These are phyloP conservation scores for Blastobotrys buckinghamii DNA, from an alignment of 1,139 yeast species.

Conservation along the genomic window DNA sequence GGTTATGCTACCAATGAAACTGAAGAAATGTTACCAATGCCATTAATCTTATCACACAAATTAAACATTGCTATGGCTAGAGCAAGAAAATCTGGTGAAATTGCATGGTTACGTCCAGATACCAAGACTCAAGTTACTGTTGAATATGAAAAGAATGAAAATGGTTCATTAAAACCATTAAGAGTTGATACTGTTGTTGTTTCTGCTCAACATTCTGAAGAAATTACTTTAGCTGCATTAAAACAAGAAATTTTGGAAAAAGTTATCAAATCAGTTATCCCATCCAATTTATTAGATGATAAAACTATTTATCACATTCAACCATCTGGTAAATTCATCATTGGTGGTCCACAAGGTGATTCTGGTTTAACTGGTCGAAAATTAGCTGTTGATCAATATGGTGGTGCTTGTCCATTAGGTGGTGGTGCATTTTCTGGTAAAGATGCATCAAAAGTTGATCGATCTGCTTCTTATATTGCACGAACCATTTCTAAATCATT, in stretches of 20 bases:
- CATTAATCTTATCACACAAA: slow-evolving; percentile 90
- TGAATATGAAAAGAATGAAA: slow-evolving; percentile 78
- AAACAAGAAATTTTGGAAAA: slow-evolving; percentile 72
- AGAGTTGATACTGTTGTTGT: slow-evolving; percentile 98
- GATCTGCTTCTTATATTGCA: slow-evolving; percentile 99
- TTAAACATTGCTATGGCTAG: slow-evolving; percentile 94
- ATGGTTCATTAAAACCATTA: slow-evolving; percentile 91
- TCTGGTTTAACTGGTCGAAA: slow-evolving; percentile 99
- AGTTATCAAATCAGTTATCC: slow-evolving; percentile 87
- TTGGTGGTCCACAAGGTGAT: slow-evolving; percentile 99
- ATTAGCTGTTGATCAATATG: slow-evolving; percentile 98
- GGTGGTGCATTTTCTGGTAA: slow-evolving; percentile 99
- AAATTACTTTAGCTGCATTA: slow-evolving; percentile 86
- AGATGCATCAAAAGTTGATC: slow-evolving; percentile 99
- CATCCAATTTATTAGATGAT: slow-evolving; percentile 84
- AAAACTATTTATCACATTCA: slow-evolving; percentile 96
- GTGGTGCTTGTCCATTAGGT: slow-evolving; percentile 99
- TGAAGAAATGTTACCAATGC: slow-evolving; percentile 94
- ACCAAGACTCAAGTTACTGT: slow-evolving; percentile 99
- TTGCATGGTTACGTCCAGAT: slow-evolving; percentile 98
- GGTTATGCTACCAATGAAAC: slow-evolving; percentile 99
- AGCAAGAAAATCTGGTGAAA: slow-evolving; percentile 93
- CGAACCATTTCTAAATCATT: slow-evolving; percentile 99
- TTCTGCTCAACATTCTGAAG: slow-evolving; percentile 97
- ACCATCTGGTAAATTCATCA: slow-evolving; percentile 99